Percentiles rank a stretch among this genome's conserved stretches.
Conservation (phyloP, 75 land plant genomes). For the Sequoiadendron giganteum region DNA sequence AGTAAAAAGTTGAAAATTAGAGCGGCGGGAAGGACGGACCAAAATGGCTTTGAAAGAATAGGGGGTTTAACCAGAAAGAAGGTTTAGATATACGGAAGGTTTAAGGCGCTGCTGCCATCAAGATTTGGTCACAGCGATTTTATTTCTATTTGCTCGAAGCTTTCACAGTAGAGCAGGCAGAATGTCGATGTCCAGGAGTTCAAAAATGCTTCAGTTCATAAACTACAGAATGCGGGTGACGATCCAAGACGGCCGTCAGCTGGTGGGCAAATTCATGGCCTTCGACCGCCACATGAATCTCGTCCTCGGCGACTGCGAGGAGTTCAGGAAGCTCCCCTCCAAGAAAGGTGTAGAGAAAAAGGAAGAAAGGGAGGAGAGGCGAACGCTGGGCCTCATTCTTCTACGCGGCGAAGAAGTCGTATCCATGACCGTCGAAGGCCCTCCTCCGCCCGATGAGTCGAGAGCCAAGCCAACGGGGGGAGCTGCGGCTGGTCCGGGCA, state of each 20-base stretch:
- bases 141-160: too few relatives aligned
- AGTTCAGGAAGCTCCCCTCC: constrained; percentile 89
- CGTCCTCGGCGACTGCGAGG: constrained; percentile 96
- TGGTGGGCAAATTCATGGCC: constrained; percentile 98
- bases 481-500: constrained; percentile 76
- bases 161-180: background rate
- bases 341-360: constrained; percentile 32
- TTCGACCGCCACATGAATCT: constrained; percentile 99
- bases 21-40: too few relatives aligned
- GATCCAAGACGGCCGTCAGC: constrained; percentile 92
- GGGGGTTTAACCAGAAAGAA: too few relatives aligned
- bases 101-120: too few relatives aligned
- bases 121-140: too few relatives aligned
- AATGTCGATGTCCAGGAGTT: constrained; percentile 87
- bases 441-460: constrained; percentile 84
- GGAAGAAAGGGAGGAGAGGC: constrained; percentile 85
- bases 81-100: too few relatives aligned
- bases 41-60: too few relatives aligned
- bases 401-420: constrained; percentile 95
- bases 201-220: constrained; percentile 87
- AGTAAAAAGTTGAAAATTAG: too few relatives aligned
- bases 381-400: constrained; percentile 90
- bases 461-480: constrained; percentile 46
- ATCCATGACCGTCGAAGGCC: constrained; percentile 96
- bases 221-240: constrained; percentile 97